Base-by-base conservation (phyloP, 805 yeast genomes). In the Komagataella kurtzmanii region DNA sequence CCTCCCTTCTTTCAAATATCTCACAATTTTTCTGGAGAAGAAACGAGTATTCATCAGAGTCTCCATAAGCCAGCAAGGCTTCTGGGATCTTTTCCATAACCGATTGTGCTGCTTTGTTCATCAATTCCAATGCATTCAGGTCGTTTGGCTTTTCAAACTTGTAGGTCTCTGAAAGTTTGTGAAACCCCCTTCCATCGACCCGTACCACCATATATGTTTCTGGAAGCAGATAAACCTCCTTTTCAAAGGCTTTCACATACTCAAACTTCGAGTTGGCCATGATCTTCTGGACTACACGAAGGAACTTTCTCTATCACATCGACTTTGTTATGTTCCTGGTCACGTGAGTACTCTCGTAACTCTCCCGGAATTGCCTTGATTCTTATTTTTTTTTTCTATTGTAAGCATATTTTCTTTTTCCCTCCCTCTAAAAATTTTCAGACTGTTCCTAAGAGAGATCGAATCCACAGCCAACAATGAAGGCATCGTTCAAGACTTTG, bases 181-280 rank as follows among this genome's bases (percentile, higher is more conserved):
- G 99, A 64, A 93, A 93, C 21, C 96, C 95, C 56, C 93, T 77
- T 1, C 99, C 99, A 61, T 93, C 99, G 0, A 93, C 80, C 46
- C 99, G 73, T 2, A 93, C 78, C 7, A 93, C 83, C 7, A 93
- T 81, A 65, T 82, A 83, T 0, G 95, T 80, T 53, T 88, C 84
- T 1, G 90, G 96, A 0, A 93, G 73, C 3, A 93, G 72, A 30
- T 68, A 67, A 57, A 80, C 79, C 53, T 86, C 91, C 36, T 77
- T 70, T 64, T 93, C 99, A 65, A 88, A 93, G 51, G 69, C 67
- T 58, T 80, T 82, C 47, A 90, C 98, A 63, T 91, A 93, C 63
- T 90, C 97, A 63, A 76, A 91, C 55, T 88, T 71, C 3, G 95
- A 85, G 51, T 88, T 87, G 17, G 96, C 95, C 96, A 84, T 85